Conservation (phyloP, 2,329 filamentous ascomycete genomes). For the Hyphodiscus sp. region DNA sequence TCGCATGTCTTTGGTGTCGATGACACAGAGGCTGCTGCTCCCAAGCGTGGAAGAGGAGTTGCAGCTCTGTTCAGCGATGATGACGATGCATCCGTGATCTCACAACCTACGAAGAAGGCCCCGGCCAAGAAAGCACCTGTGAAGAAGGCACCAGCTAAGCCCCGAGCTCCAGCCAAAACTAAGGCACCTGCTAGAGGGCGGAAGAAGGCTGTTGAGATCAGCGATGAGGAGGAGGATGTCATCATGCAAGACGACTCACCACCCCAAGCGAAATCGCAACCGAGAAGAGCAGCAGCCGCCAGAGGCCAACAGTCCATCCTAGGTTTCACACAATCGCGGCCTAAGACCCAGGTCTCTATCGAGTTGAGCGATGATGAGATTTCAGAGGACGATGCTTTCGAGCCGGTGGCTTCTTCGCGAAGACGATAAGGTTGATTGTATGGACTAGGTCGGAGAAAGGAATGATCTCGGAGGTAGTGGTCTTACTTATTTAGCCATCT, state of each 20-base stretch:
- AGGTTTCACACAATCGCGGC: slow-evolving; percentile 41
- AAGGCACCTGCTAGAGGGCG: slow-evolving; percentile 35
- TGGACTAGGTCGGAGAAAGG: neutral
- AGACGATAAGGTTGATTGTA: slow-evolving; percentile 3
- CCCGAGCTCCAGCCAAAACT: slow-evolving; percentile 33
- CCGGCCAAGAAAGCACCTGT: slow-evolving; percentile 32
- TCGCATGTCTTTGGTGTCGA: slow-evolving; percentile 48
- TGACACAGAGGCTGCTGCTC: slow-evolving; percentile 54
- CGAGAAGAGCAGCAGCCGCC: slow-evolving; percentile 25
- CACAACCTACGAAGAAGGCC: slow-evolving; percentile 32
- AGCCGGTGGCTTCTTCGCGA: slow-evolving; percentile 29
- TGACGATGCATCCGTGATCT: slow-evolving; percentile 31
- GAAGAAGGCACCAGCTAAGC: slow-evolving; percentile 34
- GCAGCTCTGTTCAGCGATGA: slow-evolving; percentile 19
- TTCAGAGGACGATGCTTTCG: slow-evolving; percentile 54
- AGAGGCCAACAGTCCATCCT: slow-evolving; percentile 42
- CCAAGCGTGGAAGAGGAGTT: neutral
- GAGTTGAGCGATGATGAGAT: slow-evolving; percentile 63
- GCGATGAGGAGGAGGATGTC: slow-evolving; percentile 42
- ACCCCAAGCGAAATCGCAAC: slow-evolving; percentile 32
- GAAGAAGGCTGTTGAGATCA: slow-evolving; percentile 33
- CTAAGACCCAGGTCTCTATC: slow-evolving; percentile 32
- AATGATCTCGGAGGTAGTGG: neutral
- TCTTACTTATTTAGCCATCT: neutral
- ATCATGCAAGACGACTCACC: slow-evolving; percentile 45